Evolutionary conservation across 1,284 basidiomycete species (phyloP).

Genomic region (Pseudozyma tsukubaensis): DNA sequence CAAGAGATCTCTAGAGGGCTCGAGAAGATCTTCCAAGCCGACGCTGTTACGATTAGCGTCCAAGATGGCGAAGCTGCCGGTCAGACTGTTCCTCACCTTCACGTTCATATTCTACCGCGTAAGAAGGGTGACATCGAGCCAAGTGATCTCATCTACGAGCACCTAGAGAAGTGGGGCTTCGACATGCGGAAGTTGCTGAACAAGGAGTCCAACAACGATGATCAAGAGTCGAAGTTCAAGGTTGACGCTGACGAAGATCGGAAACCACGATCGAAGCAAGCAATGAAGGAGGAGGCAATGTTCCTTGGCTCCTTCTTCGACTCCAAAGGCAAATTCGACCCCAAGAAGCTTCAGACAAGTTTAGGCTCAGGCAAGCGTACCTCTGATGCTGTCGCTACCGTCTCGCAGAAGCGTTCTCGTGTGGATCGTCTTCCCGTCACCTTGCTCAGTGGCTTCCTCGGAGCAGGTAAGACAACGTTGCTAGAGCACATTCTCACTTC

Average conservation of each 20-base stretch:
- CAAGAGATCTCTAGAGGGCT: constrained; percentile 55
- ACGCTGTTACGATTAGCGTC: constrained; percentile 61
- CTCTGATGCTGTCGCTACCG: constrained; percentile 3
- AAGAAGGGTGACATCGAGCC: constrained; percentile 61
- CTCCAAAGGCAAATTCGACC: constrained; percentile 27
- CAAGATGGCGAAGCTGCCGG: constrained; percentile 64
- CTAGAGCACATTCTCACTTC: constrained; percentile 71
- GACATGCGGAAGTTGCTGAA: constrained; percentile 35
- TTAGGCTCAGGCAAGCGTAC: constrained; percentile 20
- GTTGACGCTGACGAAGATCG: constrained; percentile 57
- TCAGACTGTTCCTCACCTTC: constrained; percentile 64
- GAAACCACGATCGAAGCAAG: constrained; percentile 46
- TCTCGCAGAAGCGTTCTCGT: constrained; percentile 26
- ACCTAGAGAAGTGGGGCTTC: constrained; percentile 55
- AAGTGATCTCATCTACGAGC: constrained; percentile 60
- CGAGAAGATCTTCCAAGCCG: constrained; percentile 54
- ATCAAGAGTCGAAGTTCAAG: constrained; percentile 13
- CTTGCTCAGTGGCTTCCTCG: constrained; percentile 71
- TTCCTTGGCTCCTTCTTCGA: constrained; percentile 47
- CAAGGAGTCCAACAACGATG: constrained; percentile 7
- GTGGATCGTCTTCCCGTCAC: constrained; percentile 70
- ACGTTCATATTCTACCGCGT: constrained; percentile 66
- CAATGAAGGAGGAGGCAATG: constrained; percentile 58
- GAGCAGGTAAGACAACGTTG: constrained; percentile 72
- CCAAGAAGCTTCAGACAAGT: constrained; percentile 5